Base-by-base conservation (phyloP, 164 flowering plant species). In the Umbilicus rupestris region DNA sequence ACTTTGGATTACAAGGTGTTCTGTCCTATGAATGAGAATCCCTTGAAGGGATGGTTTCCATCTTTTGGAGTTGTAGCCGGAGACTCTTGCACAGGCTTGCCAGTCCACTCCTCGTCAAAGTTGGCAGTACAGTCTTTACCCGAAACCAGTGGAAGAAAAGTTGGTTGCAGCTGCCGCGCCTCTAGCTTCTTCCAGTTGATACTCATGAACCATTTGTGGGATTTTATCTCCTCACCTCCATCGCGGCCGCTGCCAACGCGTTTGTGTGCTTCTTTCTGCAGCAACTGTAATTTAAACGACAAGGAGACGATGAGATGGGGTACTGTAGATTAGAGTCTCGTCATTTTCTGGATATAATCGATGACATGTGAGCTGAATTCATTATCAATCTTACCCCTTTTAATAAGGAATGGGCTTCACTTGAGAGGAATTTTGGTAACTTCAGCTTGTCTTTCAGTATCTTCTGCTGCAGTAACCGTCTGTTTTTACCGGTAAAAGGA, bases 181-280 rank as follows among this genome's bases (percentile, higher is more conserved):
- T 90, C 95, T 64, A 90, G 64, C 75, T 87, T 92, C 81, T 72
- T 88, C 98, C 98, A 89, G 71, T 90, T 89, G 68, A 92, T 83
- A 22, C 83, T 42, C 73, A 83, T 92, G 74, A 90, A 85, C 96
- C 98, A 92, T 68, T 82, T 92, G 79, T 92, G 90, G 30, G 69
- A 70, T 80, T 87, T 88, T 64, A 91, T 84, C 71, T 91, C 93
- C 59, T 87, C 85, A 20, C 86, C 71, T 52, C 91, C 97, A 11
- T 30, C 72, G 9, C 76, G 67, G 39, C 98, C 91, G 68, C 83
- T 84, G n/a, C 96, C 98, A 0, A 92, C 79, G 35, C 98, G 87
- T 74, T 74, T 90, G 80, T 76, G 72, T 19, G 85, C 80, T 2
- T 89, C 95, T 74, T 92, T 92, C 66, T 87, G 87, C 65, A 92